Percentiles rank a stretch among this genome's conserved stretches.
These are phyloP conservation scores for Lizonia empirigonia DNA, from an alignment of 2,329 filamentous ascomycete genomes.

Conservation along the genomic window DNA sequence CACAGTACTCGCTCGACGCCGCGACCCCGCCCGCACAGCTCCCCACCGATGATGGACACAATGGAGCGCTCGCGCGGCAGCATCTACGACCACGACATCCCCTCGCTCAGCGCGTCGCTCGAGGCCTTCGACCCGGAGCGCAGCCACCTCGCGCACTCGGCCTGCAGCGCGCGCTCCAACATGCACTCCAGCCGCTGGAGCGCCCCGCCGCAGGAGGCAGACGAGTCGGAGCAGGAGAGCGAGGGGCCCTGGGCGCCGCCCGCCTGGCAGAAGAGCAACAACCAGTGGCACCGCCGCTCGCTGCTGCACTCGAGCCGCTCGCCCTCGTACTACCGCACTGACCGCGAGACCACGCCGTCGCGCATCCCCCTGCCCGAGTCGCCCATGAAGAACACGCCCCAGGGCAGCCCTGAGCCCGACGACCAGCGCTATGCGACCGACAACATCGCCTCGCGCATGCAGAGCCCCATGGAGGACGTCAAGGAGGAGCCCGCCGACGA, in stretches of 20 bases:
- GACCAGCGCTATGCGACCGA: constrained; percentile 37
- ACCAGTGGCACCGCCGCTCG: constrained; percentile 60
- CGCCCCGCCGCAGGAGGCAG: constrained; percentile 47
- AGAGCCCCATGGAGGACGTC: constrained; percentile 39
- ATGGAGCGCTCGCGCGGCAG: constrained; percentile 43
- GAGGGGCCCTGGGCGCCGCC: constrained; percentile 67
- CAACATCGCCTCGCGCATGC: constrained; percentile 44
- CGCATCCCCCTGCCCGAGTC: constrained; percentile 66
- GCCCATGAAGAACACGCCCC: constrained; percentile 62
- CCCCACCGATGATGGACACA: constrained; percentile 21
- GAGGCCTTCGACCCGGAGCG: constrained; percentile 48
- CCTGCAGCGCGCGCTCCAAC: constrained; percentile 62
- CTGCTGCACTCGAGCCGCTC: constrained; percentile 58
- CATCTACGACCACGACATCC: constrained; percentile 47
- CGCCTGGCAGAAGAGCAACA: constrained; percentile 65
- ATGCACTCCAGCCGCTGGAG: constrained; percentile 61
- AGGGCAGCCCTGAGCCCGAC: constrained; percentile 56
- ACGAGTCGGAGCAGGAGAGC: constrained; percentile 53
- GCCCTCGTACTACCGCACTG: constrained; percentile 63
- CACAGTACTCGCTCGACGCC: neutral
- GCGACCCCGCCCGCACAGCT: neutral
- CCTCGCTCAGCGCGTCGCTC: constrained; percentile 47
- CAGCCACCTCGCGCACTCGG: constrained; percentile 38
- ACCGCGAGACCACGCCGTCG: constrained; percentile 58
- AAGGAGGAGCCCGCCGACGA: constrained; percentile 29